phyloP scores from a whole-genome alignment of 1,139 yeast species.

The Zygosaccharomyces pseudobailii region DNA sequence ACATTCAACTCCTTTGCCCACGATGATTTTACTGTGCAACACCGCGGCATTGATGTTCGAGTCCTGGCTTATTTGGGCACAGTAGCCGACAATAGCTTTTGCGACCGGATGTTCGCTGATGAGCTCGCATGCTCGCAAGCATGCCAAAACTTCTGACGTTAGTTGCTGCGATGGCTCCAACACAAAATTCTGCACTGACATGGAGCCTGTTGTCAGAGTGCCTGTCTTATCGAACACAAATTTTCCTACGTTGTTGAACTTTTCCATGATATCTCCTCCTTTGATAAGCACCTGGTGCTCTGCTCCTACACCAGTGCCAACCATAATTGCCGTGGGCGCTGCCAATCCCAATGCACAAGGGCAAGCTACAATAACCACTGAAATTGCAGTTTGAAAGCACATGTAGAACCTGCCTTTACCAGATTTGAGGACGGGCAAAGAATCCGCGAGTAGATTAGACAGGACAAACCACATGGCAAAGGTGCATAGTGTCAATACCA shows the following conservation, averaged over 20 bases:
- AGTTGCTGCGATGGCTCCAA: conserved; percentile 7
- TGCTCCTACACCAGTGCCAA: conserved; percentile 96
- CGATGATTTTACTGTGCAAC: conserved; percentile 45
- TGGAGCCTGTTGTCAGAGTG: conserved; percentile 80
- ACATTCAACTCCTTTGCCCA: conserved; percentile 69
- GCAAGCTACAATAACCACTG: conserved; percentile 95
- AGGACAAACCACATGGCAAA: conserved; percentile 62
- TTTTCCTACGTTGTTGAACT: conserved; percentile 57
- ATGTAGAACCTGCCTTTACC: conserved; percentile 58
- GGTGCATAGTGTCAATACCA: conserved; percentile 58
- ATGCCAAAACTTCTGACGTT: conserved; percentile 15
- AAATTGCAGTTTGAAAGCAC: conserved; percentile 78
- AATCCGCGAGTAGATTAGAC: conserved; percentile 37
- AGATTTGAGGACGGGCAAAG: conserved; percentile 55
- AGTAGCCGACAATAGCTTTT: conserved; percentile 50
- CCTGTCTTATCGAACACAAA: conserved; percentile 95
- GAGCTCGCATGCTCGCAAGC: conserved; percentile 56
- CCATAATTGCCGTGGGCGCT: conserved; percentile 98
- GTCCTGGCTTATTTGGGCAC: conserved; percentile 17
- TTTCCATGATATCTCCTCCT: conserved; percentile 88
- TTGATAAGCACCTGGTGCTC: conserved; percentile 82
- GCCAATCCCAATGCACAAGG: conserved; percentile 97
- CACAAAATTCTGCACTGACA: conserved; percentile 46
- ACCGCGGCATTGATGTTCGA: conserved; percentile 26
- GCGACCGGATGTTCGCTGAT: conserved; percentile 90